Evolutionary conservation across 2,329 filamentous ascomycete genomes (phyloP).

Genomic region (Neophaeococcomyces mojaviensis): DNA sequence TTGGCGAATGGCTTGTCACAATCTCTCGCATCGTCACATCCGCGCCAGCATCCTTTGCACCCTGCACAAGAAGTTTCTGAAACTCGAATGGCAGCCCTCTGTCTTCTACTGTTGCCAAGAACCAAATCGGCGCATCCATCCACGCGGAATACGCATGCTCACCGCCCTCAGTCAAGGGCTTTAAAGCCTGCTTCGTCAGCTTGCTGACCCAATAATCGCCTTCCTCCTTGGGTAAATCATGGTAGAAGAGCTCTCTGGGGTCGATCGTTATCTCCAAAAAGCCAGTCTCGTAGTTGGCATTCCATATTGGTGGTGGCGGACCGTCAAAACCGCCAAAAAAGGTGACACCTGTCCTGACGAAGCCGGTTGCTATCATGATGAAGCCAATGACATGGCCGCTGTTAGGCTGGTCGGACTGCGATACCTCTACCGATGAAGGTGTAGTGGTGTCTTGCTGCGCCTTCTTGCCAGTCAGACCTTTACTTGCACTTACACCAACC

Average conservation of each 20-base stretch:
- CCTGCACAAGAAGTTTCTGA: conserved; percentile 34
- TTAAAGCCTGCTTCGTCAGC: conserved; percentile 37
- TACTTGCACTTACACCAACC: conserved; percentile 41
- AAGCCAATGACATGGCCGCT: conserved; percentile 39
- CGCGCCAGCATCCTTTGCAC: conserved; percentile 32
- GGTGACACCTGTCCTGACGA: conserved; percentile 29
- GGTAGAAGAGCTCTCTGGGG: conserved; percentile 41
- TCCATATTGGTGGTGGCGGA: conserved; percentile 38
- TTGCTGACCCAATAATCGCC: conserved; percentile 36
- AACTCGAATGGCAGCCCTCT: conserved; percentile 32
- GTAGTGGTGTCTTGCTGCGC: conserved; percentile 9
- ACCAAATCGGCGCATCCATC: conserved; percentile 43
- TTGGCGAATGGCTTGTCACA: conserved; percentile 42
- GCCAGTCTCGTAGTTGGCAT: conserved; percentile 34
- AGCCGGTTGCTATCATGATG: conserved; percentile 41
- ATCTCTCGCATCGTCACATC: conserved; percentile 34
- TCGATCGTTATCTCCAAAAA: conserved; percentile 34
- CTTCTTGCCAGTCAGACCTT: conserved; percentile 31
- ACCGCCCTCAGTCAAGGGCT: conserved; percentile 39
- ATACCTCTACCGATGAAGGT: conserved; percentile 2
- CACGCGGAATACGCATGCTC: conserved; percentile 42
- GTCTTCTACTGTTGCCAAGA: conserved; percentile 39
- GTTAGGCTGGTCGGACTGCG: neutral
- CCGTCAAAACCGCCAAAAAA: conserved; percentile 39
- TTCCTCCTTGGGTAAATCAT: conserved; percentile 42